Percentiles rank a stretch among this genome's conserved stretches.
Conservation (phyloP, 2,329 filamentous ascomycete genomes). For the Chaetomium sp. region DNA sequence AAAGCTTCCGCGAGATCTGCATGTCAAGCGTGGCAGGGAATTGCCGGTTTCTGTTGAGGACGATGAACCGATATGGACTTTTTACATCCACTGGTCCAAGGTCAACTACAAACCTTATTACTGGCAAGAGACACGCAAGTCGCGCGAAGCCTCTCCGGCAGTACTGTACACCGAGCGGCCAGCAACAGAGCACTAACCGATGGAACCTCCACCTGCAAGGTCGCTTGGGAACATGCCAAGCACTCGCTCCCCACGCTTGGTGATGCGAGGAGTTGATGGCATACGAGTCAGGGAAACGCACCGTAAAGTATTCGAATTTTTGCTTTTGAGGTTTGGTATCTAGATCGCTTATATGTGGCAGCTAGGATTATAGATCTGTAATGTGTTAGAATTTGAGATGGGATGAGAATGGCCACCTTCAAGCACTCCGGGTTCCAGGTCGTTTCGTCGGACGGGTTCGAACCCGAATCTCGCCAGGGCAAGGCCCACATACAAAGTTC, state of each 20-base stretch:
- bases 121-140: neutral
- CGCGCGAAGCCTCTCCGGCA: neutral
- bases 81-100: neutral
- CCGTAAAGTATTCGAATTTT: neutral
- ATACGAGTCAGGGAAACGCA: too few relatives aligned
- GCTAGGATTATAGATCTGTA: too few relatives aligned
- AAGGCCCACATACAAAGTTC: neutral
- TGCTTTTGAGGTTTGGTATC: neutral
- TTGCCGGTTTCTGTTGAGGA: neutral
- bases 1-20: constrained; percentile 1
- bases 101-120: too few relatives aligned
- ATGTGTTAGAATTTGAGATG: neutral
- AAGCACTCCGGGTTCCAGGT: neutral
- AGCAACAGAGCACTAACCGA: too few relatives aligned
- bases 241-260: neutral
- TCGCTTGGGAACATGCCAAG: neutral
- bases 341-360: neutral
- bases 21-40: neutral
- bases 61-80: neutral
- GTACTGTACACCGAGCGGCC: too few relatives aligned
- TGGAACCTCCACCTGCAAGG: neutral
- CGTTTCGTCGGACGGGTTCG: too few relatives aligned
- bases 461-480: too few relatives aligned
- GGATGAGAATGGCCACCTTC: neutral
- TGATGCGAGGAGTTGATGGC: neutral